Evolutionary conservation across 2,329 filamentous ascomycete species (phyloP), one percentile per base, ranked within the genome.

Genomic region (Cordyceps javanica): DNA sequence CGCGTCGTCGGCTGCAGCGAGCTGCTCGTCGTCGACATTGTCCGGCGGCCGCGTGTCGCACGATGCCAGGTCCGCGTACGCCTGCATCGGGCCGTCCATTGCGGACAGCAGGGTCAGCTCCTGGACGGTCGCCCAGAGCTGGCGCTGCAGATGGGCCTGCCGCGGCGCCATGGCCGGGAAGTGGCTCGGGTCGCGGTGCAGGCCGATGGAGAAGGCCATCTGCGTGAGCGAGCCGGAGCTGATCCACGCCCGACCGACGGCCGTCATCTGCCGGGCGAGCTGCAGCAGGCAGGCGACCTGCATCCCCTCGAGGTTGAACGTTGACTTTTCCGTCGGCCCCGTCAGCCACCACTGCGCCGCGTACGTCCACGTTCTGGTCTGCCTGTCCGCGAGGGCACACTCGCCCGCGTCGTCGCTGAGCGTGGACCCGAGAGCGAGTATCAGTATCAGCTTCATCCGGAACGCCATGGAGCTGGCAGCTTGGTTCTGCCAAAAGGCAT

Each of bases 341-440:
- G 38, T 53, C n/a, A 58, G 41, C 48, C 56, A 53, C 56, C 56
- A 58, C 32, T 58, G 48, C 25, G 48, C 46, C n/a, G 56, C 56
- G 39, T 52, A 52, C 2, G 44, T 45, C 56, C 56, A 58, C 7
- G 28, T 46, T 41, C 41, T 21, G 3, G 21, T 25, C 28, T 52
- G 56, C 16, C 46, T 32, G 11, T 39, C 28, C 2, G 28, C 21
- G 32, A 51, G 39, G 23, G 41, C 30, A 7, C 38, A 45, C 14
- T 58, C 49, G 16, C 25, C 21, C 1, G 7, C n/a, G 7, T 46
- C 19, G 21, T 50, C 16, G 23, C 11, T 5, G 25, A 58, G 49
- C 1, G 48, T 46, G 2, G 49, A 32, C 3, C 46, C 56, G 14
- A 51, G 48, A 5, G 56, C 56, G 4, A 58, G 48, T 5, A 58